A percentile compares a stretch with the other conserved stretches of the same genome.
Conservation (phyloP, 192 early-diverging fungal species). For the Backusella circina region DNA sequence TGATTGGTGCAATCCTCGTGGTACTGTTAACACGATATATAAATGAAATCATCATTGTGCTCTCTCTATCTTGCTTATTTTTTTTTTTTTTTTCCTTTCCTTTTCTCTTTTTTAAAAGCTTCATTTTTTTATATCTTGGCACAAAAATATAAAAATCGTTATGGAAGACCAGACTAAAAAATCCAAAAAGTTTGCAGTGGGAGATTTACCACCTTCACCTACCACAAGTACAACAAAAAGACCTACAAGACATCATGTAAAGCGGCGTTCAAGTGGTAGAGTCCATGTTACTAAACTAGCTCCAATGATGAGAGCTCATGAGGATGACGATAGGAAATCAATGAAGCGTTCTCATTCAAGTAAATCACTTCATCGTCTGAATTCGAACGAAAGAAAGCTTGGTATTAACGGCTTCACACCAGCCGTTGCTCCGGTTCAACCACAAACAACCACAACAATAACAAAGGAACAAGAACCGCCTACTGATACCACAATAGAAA, state of each 20-base stretch:
- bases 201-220: conserved; percentile 8
- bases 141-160: background rate
- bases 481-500: background rate
- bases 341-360: conserved; percentile 22
- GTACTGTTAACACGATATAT: background rate
- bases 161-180: conserved; percentile 1
- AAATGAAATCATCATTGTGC: conserved; percentile 5
- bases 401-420: background rate
- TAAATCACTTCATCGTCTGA: conserved; percentile 9
- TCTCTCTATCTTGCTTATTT: background rate
- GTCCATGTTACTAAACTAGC: conserved; percentile 31
- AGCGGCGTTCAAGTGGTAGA: conserved; percentile 28
- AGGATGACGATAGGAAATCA: conserved; percentile 4
- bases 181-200: conserved; percentile 16
- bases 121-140: background rate
- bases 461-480: background rate
- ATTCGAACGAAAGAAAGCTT: background rate
- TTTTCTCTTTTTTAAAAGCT: background rate
- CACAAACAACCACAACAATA: too few relatives aligned
- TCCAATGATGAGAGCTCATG: conserved; percentile 26
- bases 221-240: conserved; percentile 12
- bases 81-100: background rate
- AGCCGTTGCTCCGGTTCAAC: background rate
- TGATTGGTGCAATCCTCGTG: conserved; percentile 1
- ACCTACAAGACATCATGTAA: conserved; percentile 27